These are phyloP conservation scores for Hypoxylon rubiginosum DNA, from an alignment of 2,329 filamentous ascomycete genomes.

Conservation along the genomic window DNA sequence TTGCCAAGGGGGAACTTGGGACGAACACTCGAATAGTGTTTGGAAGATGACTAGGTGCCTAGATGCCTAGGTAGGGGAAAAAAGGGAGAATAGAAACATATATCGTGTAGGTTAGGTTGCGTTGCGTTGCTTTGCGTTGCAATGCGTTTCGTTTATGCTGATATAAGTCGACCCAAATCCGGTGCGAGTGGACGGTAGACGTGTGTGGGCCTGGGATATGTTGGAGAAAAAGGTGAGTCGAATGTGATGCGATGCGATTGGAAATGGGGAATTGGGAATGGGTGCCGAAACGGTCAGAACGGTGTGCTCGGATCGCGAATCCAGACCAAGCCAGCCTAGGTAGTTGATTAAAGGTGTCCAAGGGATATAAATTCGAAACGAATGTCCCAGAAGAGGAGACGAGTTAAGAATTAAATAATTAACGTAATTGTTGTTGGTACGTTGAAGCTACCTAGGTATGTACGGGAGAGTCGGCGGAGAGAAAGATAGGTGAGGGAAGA, in stretches of 20 bases:
- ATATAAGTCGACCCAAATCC: constrained; percentile 14
- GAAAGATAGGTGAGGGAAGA: background rate
- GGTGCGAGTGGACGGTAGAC: constrained; percentile 15
- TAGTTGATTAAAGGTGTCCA: background rate
- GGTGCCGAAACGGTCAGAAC: constrained; percentile 37
- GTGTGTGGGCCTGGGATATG: background rate
- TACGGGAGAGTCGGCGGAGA: background rate
- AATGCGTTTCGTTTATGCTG: constrained; percentile 19
- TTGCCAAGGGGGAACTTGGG: constrained; percentile 2
- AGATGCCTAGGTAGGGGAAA: background rate
- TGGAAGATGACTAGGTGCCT: background rate
- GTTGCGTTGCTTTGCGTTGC: background rate
- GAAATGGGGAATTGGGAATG: constrained; percentile 9
- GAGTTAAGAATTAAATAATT: background rate
- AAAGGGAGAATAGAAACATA: background rate
- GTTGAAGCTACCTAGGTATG: background rate
- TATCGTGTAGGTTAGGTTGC: background rate
- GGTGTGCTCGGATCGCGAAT: constrained; percentile 40
- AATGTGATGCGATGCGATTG: constrained; percentile 32
- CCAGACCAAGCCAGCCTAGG: constrained; percentile 20
- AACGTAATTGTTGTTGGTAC: background rate
- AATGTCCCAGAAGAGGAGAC: constrained; percentile 11
- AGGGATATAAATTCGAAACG: constrained; percentile 5
- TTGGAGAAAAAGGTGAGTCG: constrained; percentile 15
- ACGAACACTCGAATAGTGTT: background rate